Evolutionary conservation across 106 monocot genomes (phyloP).

Genomic region (Alisma plantagoaquatica): DNA sequence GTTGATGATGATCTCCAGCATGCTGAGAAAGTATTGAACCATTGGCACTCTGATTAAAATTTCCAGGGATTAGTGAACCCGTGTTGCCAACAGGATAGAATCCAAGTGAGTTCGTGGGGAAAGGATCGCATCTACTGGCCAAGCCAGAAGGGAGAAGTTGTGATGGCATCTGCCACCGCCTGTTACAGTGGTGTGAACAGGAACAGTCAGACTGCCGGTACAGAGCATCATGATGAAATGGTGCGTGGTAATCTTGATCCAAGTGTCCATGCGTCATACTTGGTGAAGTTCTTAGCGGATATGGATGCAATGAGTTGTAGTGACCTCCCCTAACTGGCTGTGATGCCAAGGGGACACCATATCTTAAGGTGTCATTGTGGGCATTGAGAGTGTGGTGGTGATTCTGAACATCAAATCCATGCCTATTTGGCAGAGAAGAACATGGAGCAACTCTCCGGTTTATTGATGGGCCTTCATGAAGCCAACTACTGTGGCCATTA

Average conservation of each 20-base stretch:
- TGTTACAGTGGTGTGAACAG: constrained; percentile 52
- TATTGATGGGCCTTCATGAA: constrained; percentile 24
- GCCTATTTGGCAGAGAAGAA: constrained; percentile 15
- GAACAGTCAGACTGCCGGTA: constrained; percentile 58
- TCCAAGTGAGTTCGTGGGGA: constrained; percentile 20
- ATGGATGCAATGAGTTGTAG: constrained; percentile 20
- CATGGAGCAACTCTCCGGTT: constrained; percentile 11
- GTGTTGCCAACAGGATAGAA: constrained; percentile 19
- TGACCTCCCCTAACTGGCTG: constrained; percentile 17
- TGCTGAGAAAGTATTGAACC: constrained; percentile 25
- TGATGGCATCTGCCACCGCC: constrained; percentile 27
- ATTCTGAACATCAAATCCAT: constrained; percentile 16
- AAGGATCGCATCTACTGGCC: constrained; percentile 24
- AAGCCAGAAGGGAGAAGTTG: constrained; percentile 17
- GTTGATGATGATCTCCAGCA: constrained; percentile 13
- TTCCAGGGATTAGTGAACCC: constrained; percentile 12
- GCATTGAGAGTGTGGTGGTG: constrained; percentile 17
- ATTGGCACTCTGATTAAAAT: constrained; percentile 21
- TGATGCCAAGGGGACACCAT: constrained; percentile 19
- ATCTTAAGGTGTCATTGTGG: constrained; percentile 33
- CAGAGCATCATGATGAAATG: constrained; percentile 41
- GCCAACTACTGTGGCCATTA: constrained; percentile 17
- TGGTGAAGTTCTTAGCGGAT: constrained; percentile 20
- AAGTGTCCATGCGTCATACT: constrained; percentile 24
- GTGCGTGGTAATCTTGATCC: constrained; percentile 39